Evolutionary conservation across 2,329 filamentous ascomycete genomes (phyloP).

Genomic region (Penicillium palitans): DNA sequence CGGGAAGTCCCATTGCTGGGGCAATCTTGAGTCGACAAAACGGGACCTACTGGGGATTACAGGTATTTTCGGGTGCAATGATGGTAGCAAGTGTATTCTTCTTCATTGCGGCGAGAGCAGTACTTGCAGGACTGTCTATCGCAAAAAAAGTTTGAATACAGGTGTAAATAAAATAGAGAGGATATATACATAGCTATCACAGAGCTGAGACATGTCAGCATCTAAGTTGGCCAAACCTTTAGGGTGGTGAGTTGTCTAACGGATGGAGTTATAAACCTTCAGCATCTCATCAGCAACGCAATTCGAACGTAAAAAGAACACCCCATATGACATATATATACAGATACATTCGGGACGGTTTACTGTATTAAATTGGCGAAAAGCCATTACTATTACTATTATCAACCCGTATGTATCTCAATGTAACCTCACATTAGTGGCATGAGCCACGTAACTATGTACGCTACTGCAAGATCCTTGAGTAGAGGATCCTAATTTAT

Average conservation of each 20-base stretch:
- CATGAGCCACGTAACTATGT: background rate
- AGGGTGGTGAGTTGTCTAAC: background rate
- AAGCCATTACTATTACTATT: background rate
- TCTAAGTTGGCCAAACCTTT: background rate
- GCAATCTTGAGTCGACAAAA: conserved; percentile 52
- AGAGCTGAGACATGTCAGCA: background rate
- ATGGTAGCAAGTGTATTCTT: conserved; percentile 45
- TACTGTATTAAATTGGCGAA: background rate
- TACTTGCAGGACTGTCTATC: conserved; percentile 6
- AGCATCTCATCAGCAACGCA: background rate
- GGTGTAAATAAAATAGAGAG: background rate
- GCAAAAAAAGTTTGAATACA: background rate
- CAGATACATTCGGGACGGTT: too few species aligned
- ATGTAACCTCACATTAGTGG: background rate
- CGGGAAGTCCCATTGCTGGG: conserved; percentile 67
- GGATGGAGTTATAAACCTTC: background rate
- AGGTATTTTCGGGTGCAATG: conserved; percentile 64
- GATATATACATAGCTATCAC: background rate
- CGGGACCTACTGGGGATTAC: conserved; percentile 59
- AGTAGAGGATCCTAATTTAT: background rate
- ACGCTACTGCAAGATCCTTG: background rate
- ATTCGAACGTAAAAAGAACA: background rate
- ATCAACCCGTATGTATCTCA: background rate
- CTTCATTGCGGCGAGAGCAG: conserved; percentile 28
- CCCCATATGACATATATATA: background rate